Evolutionary conservation across 129 eudicot genomes (phyloP), one percentile per base, ranked within the genome.

Genomic region (Daucus carota): DNA sequence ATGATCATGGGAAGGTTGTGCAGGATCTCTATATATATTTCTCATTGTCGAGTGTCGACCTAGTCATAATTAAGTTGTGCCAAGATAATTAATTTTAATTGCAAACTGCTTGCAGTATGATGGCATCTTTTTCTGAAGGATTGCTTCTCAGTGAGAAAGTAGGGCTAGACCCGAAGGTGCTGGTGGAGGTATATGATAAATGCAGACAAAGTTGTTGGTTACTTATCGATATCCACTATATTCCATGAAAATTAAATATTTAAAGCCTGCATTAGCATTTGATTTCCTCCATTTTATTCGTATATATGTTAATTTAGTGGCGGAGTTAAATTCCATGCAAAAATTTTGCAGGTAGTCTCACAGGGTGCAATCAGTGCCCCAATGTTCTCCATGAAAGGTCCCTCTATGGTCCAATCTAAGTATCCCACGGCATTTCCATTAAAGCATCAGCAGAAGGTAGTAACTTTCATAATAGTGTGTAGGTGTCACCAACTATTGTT

Each of bases 361-460:
- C 98, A 94, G 79, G 98, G 98, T 70, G 93, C 97, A 59, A 94
- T 94, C 59, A 94, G 93, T 83, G 97, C 96, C 48, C 98, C 98
- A 4, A 94, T 91, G 97, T 90, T 85, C 83, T 82, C 90, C 42
- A 76, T 94, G 84, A 94, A 94, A 84, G 98, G 98, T 54, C 97
- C 98, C 26, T 86, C 98, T 59, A 94, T 94, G 98, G 85, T 91
- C 73, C 89, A 94, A 76, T 91, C 97, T 62, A 70, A 74, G 67
- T 89, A 94, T 77, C 98, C 98, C 17, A 89, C 97, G 8, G 97
- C 98, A 33, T 94, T 94, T 45, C 98, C 98, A 57, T 73, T 94
- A 59, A 94, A 94, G 86, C 97, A 94, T 81, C 98, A 94, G 66
- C 97, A 94, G 48, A 94, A 93, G 97, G 98, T 93, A 52, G 73